Base-by-base conservation (phyloP, 2,329 filamentous ascomycete genomes). In the Epichloe sp. region DNA sequence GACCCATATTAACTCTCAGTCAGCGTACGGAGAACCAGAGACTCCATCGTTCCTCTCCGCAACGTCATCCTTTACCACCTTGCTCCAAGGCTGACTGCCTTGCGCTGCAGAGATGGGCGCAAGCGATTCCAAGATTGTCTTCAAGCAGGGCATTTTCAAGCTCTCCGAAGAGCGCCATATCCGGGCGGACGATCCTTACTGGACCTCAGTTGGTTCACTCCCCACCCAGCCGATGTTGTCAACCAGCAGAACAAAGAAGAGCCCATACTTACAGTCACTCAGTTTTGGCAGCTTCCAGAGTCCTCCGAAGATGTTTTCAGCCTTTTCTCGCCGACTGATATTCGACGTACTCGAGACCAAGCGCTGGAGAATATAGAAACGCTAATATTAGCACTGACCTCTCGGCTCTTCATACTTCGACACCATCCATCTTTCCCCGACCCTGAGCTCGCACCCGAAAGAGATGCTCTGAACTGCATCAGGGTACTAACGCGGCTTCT, bases 211-310 rank as follows among this genome's bases (percentile, higher is more conserved):
- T 63, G 31, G 85, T 75, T n/a, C 19, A 48, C 44, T 51, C 49
- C 21, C n/a, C 35, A 44, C 35, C 36, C 38, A 17, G 26, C 15
- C 26, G 44, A 37, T n/a, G 44, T 19, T 17, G 15, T 37, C 14
- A 26, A 35, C 35, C 17, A 31, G 45, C 35, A 31, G 36, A 15
- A 34, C 14, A 10, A 23, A 5, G 40, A 47, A 23, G 44, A 47
- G 44, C 36, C 26, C 12, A 36, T 36, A 23, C 53, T 52, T 34
- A 52, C 50, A 36, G 21, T 23, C 19, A 12, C 38, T 8, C 54
- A 96, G 86, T 97, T 97, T 72, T 97, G 91, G 90, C 88, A 95
- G 68, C 82, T 98, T 43, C 93, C 93, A 55, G 93, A 97, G 68
- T 90, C 89, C 14, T 82, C 88, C 49, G 93, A 97, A 65, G 93